Evolutionary conservation across 1,284 basidiomycete species (phyloP), one percentile per base, ranked within the genome.

Genomic region (Pterulicium gracile): DNA sequence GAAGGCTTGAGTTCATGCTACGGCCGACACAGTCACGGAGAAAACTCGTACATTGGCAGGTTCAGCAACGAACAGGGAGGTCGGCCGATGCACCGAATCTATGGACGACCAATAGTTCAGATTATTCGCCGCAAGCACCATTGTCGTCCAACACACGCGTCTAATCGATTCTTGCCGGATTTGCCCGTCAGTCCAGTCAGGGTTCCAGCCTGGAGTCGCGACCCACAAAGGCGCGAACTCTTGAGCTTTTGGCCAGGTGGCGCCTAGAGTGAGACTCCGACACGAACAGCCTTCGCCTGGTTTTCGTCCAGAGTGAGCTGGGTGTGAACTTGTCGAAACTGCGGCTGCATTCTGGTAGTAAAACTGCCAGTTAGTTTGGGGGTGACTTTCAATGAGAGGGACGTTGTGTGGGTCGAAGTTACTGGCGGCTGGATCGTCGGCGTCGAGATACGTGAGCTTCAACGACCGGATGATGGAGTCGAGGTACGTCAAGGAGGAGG

Each of bases 121-220:
- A 58, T 82, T 74, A 2, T 77, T 79, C 5, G 81, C 79, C 7
- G 74, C 67, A 12, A 85, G 65, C 47, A 69, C 67, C 57, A 84
- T 66, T 1, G 76, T 62, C 56, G 77, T 80, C 85, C 85, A 88
- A 47, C 78, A 81, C 20, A 87, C 58, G 35, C 83, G 65, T n/a
- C 85, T 73, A 53, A 75, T 79, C 48, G 79, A 78, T 56, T 88
- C 85, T 58, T 75, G 81, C 46, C 69, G 64, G 49, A 84, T 72
- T 51, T 87, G 82, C 1, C 63, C 69, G 42, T 78, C 75, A n/a
- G 69, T 64, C 72, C 73, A 79, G 15, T 65, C 60, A 14, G 63
- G 56, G 47, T 73, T 67, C 81, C 82, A 88, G 20, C 73, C 77
- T 0, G 81, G 75, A 2, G 80, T 77, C 41, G 68, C 63, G 18